Conservation (phyloP, 2,329 filamentous ascomycete species). For the Fusarium sp. region DNA sequence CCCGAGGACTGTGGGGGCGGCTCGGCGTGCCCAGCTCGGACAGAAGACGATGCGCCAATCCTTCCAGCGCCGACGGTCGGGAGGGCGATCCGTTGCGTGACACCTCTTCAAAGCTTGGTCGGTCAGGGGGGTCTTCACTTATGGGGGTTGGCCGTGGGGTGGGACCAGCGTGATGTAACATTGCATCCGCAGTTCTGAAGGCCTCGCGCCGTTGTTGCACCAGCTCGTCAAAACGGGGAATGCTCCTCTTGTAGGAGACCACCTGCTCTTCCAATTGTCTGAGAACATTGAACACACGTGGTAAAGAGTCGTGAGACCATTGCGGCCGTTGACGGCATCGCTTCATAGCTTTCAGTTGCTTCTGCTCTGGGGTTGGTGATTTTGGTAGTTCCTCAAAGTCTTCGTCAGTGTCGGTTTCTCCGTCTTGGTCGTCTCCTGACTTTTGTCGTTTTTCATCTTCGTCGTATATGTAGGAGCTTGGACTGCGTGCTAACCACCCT, state of each 20-base stretch:
- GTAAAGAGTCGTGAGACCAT: conserved; percentile 61
- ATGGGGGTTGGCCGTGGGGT: conserved; percentile 44
- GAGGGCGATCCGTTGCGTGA: conserved; percentile 61
- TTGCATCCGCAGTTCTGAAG: conserved; percentile 67
- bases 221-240: conserved; percentile 78
- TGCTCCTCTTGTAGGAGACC: conserved; percentile 65
- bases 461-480: conserved; percentile 65
- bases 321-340: conserved; percentile 62
- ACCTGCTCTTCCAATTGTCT: conserved; percentile 70
- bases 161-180: conserved; percentile 50
- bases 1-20: conserved; percentile 59
- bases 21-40: conserved; percentile 66
- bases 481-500: conserved; percentile 86
- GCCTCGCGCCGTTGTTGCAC: conserved; percentile 71
- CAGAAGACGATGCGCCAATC: conserved; percentile 69
- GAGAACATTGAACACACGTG: conserved; percentile 65
- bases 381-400: conserved; percentile 29
- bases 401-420: conserved; percentile 36
- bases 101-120: conserved; percentile 54
- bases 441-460: conserved; percentile 44
- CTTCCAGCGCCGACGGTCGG: conserved; percentile 64
- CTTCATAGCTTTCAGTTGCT: conserved; percentile 57
- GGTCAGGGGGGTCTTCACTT: conserved; percentile 52
- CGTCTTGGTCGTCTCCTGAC: conserved; percentile 11
- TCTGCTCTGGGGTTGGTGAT: conserved; percentile 39